phyloP scores from a whole-genome alignment of 345 rosid genomes.

The Lenwebbia sp. region DNA sequence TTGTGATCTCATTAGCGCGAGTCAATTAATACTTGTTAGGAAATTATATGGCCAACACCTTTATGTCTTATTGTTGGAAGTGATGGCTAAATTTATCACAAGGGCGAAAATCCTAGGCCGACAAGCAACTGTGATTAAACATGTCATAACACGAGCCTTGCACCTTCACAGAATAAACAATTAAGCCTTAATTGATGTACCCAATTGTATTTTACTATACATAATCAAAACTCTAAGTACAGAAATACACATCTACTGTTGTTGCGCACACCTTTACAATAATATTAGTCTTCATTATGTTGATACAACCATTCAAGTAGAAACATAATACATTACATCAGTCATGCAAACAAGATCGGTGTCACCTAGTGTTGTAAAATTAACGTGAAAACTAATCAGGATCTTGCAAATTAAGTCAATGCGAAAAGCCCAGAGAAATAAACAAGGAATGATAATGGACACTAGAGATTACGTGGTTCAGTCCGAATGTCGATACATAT shows the following conservation, averaged over 20 bases:
- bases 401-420: too few species aligned
- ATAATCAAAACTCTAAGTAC: neutral
- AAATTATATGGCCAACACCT: neutral
- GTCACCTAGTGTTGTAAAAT: too few species aligned
- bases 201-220: neutral
- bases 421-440: too few species aligned
- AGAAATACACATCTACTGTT: neutral
- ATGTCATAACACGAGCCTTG: neutral
- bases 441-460: too few species aligned
- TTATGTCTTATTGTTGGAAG: neutral
- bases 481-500: too few species aligned
- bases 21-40: neutral
- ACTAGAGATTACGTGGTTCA: too few species aligned
- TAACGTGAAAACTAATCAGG: too few species aligned
- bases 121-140: neutral
- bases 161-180: neutral
- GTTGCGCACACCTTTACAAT: neutral
- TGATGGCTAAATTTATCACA: too few species aligned
- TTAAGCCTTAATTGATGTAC: neutral
- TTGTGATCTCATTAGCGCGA: neutral
- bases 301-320: neutral
- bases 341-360: neutral
- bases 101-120: too few species aligned
- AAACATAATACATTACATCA: neutral
- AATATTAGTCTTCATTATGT: neutral